phyloP scores from a whole-genome alignment of 441 rosid species.

The Isatis lusitanica region DNA sequence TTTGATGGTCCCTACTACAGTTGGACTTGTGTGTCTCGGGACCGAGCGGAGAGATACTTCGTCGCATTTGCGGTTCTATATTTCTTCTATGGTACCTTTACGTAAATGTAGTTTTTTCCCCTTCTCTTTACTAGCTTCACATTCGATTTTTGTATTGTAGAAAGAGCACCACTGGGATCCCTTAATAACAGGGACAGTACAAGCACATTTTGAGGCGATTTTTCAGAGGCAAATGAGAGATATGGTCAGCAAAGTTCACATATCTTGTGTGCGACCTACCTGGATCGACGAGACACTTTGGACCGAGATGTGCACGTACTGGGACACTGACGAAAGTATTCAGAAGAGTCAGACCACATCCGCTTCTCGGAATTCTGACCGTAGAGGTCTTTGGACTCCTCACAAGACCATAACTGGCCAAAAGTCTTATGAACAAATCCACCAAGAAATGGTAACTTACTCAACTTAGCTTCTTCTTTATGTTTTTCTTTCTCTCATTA shows the following conservation, averaged over 20 bases:
- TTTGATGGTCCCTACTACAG: too few species aligned
- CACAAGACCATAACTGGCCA: neutral
- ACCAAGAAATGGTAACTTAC: too few species aligned
- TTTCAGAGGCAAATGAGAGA: neutral
- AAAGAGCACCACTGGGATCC: neutral
- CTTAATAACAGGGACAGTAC: neutral
- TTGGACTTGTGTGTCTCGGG: too few species aligned
- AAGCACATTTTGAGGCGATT: neutral
- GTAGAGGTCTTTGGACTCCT: neutral
- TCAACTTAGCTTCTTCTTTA: too few species aligned
- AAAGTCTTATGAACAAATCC: too few species aligned
- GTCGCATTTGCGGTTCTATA: too few species aligned
- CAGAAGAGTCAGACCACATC: neutral
- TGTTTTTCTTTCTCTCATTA: too few species aligned
- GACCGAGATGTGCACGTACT: neutral
- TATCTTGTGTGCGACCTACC: neutral
- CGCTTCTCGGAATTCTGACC: neutral
- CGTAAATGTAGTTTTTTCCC: too few species aligned
- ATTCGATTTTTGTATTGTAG: neutral
- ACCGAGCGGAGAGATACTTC: too few species aligned
- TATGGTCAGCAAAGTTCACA: neutral
- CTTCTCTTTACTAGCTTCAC: too few species aligned
- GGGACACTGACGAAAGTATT: neutral
- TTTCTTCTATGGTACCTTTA: too few species aligned
- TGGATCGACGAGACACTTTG: neutral